Evolutionary conservation across 108 stramenopile genomes (phyloP).

Genomic region (Cylindrotheca closterium): DNA sequence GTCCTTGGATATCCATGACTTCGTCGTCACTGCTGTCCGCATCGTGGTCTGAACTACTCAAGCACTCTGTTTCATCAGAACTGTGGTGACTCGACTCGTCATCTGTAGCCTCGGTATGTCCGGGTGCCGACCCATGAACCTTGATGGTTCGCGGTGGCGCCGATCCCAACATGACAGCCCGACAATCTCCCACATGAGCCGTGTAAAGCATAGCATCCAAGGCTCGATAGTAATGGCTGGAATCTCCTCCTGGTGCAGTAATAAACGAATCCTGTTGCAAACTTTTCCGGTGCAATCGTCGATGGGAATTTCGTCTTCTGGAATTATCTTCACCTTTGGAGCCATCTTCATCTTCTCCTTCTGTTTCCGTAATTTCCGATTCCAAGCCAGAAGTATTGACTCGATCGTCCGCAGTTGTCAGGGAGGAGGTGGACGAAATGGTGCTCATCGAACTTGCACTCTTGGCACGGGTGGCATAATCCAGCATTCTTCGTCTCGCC

Average conservation of each 20-base stretch:
- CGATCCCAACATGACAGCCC: slow-evolving; percentile 78
- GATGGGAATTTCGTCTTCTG: slow-evolving; percentile 19
- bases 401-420: slow-evolving; percentile 57
- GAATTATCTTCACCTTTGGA: slow-evolving; percentile 26
- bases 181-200: slow-evolving; percentile 85
- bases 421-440: slow-evolving; percentile 64
- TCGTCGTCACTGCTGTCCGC: slow-evolving; percentile 74
- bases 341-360: slow-evolving; percentile 73
- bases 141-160: slow-evolving; percentile 83
- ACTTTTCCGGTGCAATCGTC: slow-evolving; percentile 1
- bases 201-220: slow-evolving; percentile 83
- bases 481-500: slow-evolving; percentile 66
- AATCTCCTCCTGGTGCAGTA: slow-evolving; percentile 57
- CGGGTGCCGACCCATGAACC: slow-evolving; percentile 45
- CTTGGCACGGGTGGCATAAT: slow-evolving; percentile 67
- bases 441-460: slow-evolving; percentile 73
- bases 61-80: slow-evolving; percentile 73
- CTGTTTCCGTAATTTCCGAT: slow-evolving; percentile 75
- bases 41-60: slow-evolving; percentile 73
- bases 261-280: slow-evolving; percentile 44
- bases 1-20: slow-evolving; percentile 23
- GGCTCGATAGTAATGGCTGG: slow-evolving; percentile 74
- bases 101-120: slow-evolving; percentile 56
- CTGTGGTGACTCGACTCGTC: slow-evolving; percentile 74
- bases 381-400: slow-evolving; percentile 58